Conservation (phyloP, 768 basidiomycete genomes). For the Phylloporus rhodoxanthus region DNA sequence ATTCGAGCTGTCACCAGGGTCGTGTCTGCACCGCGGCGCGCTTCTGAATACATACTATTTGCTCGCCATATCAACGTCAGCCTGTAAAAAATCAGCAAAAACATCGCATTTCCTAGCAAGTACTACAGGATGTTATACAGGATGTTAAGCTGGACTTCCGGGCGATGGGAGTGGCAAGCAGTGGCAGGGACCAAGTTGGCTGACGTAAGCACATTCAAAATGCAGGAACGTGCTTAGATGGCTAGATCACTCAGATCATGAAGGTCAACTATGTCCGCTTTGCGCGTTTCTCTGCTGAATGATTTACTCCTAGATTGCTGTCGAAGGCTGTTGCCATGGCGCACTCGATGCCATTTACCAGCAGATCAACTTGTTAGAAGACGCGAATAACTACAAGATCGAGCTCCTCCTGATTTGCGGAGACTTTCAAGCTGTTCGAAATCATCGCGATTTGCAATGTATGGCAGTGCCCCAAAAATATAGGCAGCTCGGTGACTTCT, state of each 20-base stretch:
- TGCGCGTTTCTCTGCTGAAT: background rate
- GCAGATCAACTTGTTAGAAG: constrained; percentile 60
- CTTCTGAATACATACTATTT: background rate
- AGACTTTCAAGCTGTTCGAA: constrained; percentile 92
- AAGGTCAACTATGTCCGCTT: constrained; percentile 14
- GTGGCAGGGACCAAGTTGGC: background rate
- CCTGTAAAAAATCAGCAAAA: background rate
- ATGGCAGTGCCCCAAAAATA: constrained; percentile 94
- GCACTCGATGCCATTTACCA: constrained; percentile 83
- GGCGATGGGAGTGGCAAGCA: no score
- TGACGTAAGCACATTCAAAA: background rate
- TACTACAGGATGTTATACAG: background rate
- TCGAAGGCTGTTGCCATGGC: constrained; percentile 96
- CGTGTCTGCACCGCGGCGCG: background rate
- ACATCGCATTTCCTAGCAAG: background rate
- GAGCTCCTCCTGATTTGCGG: constrained; percentile 91
- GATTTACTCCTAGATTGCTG: constrained; percentile 55
- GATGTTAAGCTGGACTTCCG: no score
- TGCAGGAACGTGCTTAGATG: background rate
- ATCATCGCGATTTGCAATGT: constrained; percentile 75
- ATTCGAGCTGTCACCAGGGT: background rate
- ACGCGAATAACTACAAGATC: constrained; percentile 56
- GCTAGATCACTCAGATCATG: constrained; percentile 11
- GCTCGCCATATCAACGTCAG: background rate
- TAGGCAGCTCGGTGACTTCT: constrained; percentile 75